These are phyloP conservation scores for Aspergillus fumigatiaffinis DNA, from an alignment of 2,329 filamentous ascomycete genomes.

Conservation along the genomic window DNA sequence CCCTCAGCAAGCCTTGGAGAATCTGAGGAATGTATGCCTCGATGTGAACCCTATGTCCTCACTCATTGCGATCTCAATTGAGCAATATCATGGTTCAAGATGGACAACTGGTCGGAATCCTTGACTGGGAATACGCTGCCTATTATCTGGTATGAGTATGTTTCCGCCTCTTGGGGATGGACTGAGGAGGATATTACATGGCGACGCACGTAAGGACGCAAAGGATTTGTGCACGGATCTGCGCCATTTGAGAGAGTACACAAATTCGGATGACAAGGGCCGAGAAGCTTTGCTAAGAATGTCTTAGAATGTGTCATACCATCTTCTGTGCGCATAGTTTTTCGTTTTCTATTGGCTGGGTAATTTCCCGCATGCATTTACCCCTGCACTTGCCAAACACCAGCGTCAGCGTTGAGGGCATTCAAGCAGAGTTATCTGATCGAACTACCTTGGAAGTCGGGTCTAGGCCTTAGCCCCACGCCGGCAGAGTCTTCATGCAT, in stretches of 20 bases:
- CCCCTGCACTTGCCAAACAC: too few relatives aligned
- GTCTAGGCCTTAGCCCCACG: background rate
- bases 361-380: too few relatives aligned
- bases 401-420: too few relatives aligned
- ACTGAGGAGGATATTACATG: constrained; percentile 17
- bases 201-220: constrained; percentile 14
- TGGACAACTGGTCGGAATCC: constrained; percentile 21
- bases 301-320: background rate
- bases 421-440: too few relatives aligned
- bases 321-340: too few relatives aligned
- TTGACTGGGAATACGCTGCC: constrained; percentile 31
- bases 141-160: constrained; percentile 35
- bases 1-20: constrained; percentile 12
- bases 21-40: constrained; percentile 17
- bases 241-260: constrained; percentile 15
- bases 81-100: constrained; percentile 25
- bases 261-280: constrained; percentile 17
- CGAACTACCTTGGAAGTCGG: too few relatives aligned
- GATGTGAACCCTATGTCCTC: constrained; percentile 21
- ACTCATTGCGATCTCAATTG: constrained; percentile 25
- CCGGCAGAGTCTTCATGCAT: too few relatives aligned
- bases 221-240: constrained; percentile 20
- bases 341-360: too few relatives aligned
- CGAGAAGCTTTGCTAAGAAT: constrained; percentile 11
- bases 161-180: constrained; percentile 19